phyloP scores from a whole-genome alignment of 2,329 filamentous ascomycete genomes.

The Diaporthe sp. region DNA sequence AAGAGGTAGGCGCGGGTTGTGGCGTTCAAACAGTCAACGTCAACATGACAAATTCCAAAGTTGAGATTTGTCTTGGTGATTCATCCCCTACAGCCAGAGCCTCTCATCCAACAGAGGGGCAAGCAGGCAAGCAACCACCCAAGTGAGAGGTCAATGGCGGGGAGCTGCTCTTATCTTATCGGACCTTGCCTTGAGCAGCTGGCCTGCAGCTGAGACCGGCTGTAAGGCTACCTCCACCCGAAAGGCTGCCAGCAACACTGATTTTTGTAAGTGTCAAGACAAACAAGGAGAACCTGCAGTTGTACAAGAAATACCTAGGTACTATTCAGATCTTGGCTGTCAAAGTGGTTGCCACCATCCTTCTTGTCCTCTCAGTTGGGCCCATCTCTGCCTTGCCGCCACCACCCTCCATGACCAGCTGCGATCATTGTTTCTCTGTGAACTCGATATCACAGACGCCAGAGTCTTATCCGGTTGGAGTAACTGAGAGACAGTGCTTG shows the following conservation, averaged over 20 bases:
- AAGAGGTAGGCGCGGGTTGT: not conserved
- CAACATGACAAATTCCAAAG: constrained; percentile 11
- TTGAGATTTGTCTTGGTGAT: constrained; percentile 19
- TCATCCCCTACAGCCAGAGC: constrained; percentile 9
- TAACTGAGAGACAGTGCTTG: no score
- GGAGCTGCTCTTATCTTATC: constrained; percentile 29
- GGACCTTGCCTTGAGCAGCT: not conserved
- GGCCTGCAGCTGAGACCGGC: constrained; percentile 27
- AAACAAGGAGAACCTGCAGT: not conserved
- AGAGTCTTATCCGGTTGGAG: no score
- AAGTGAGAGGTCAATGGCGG: not conserved
- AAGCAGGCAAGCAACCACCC: not conserved
- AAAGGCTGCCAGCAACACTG: not conserved
- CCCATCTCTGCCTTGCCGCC: not conserved
- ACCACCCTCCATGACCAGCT: not conserved
- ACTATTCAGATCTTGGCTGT: not conserved
- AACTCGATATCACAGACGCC: not conserved
- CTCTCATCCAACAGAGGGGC: not conserved
- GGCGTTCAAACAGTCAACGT: not conserved
- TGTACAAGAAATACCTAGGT: not conserved
- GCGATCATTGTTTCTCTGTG: not conserved
- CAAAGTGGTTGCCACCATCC: not conserved
- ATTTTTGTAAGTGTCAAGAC: not conserved
- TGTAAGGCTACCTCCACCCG: not conserved
- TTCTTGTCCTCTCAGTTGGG: not conserved